Percentiles rank a stretch among this genome's conserved stretches.
phyloP scores from a whole-genome alignment of 805 yeast genomes.

The Saturnispora quitensis region DNA sequence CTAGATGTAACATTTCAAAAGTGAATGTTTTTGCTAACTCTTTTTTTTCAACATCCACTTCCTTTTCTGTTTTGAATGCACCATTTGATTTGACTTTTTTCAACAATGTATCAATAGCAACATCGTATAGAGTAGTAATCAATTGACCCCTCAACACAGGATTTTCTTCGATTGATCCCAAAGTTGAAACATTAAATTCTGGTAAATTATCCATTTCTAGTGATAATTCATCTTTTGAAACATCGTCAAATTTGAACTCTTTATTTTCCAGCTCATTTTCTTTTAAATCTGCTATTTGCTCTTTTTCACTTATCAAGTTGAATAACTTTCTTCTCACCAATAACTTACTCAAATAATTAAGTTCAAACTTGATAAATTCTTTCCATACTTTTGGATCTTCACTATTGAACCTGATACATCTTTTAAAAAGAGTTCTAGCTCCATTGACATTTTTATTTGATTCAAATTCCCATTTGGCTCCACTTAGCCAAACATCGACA shows the following conservation, averaged over 20 bases:
- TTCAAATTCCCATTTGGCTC: constrained; percentile 90
- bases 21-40: constrained; percentile 19
- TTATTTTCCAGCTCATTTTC: constrained; percentile 30
- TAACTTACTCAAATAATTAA: constrained; percentile 75
- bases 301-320: constrained; percentile 66
- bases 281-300: constrained; percentile 42
- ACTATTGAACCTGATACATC: constrained; percentile 75
- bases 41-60: constrained; percentile 1
- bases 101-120: constrained; percentile 43
- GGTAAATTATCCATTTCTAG: constrained; percentile 62
- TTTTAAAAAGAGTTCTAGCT: constrained; percentile 78
- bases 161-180: constrained; percentile 78
- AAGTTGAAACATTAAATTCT: constrained; percentile 75
- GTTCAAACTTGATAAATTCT: constrained; percentile 80
- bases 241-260: constrained; percentile 17
- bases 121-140: constrained; percentile 60
- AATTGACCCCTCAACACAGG: constrained; percentile 72
- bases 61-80: constrained; percentile 32
- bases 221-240: constrained; percentile 41
- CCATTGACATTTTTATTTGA: constrained; percentile 81
- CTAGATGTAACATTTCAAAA: constrained; percentile 38
- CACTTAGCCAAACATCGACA: constrained; percentile 85
- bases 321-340: constrained; percentile 75
- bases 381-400: constrained; percentile 69
- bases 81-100: constrained; percentile 18